phyloP scores from a whole-genome alignment of 2,329 filamentous ascomycete genomes.

The Ophiognomonia clavigignenti-juglandacearum region DNA sequence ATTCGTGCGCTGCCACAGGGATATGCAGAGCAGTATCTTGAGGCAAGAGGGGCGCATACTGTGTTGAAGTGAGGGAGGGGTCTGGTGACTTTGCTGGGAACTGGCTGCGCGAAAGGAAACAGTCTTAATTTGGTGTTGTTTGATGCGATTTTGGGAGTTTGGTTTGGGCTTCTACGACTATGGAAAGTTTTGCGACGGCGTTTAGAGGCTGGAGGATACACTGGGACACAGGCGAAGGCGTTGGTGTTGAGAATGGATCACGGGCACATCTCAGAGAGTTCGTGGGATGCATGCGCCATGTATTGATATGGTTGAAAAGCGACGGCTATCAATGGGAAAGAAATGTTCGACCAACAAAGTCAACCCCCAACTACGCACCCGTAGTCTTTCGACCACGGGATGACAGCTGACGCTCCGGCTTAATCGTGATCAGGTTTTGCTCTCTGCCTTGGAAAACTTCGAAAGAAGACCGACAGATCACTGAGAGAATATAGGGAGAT shows the following conservation, averaged over 20 bases:
- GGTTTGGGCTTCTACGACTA: neutral
- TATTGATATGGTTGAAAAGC: neutral
- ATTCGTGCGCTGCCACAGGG: slow-evolving; percentile 78
- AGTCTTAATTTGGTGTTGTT: neutral
- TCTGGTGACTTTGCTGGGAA: too few species aligned
- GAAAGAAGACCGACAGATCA: slow-evolving; percentile 59
- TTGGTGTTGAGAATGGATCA: too few species aligned
- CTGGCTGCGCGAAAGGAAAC: neutral
- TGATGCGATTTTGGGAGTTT: neutral
- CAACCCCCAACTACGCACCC: slow-evolving; percentile 90
- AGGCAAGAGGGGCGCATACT: slow-evolving; percentile 86
- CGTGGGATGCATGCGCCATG: neutral
- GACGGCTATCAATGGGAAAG: slow-evolving; percentile 8
- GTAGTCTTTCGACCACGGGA: slow-evolving; percentile 69
- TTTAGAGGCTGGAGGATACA: slow-evolving; percentile 1
- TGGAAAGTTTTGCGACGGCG: slow-evolving; percentile 9
- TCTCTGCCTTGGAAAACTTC: slow-evolving; percentile 66
- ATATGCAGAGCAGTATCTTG: slow-evolving; percentile 81
- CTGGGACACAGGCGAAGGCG: neutral
- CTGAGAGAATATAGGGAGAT: slow-evolving; percentile 68
- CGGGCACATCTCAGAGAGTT: neutral
- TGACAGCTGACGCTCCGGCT: slow-evolving; percentile 95
- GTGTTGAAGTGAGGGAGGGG: slow-evolving; percentile 68
- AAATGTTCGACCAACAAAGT: slow-evolving; percentile 86
- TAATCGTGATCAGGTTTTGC: slow-evolving; percentile 80